Evolutionary conservation across 2,329 filamentous ascomycete genomes (phyloP), one percentile per base, ranked within the genome.

Genomic region (Diplodia seriata): DNA sequence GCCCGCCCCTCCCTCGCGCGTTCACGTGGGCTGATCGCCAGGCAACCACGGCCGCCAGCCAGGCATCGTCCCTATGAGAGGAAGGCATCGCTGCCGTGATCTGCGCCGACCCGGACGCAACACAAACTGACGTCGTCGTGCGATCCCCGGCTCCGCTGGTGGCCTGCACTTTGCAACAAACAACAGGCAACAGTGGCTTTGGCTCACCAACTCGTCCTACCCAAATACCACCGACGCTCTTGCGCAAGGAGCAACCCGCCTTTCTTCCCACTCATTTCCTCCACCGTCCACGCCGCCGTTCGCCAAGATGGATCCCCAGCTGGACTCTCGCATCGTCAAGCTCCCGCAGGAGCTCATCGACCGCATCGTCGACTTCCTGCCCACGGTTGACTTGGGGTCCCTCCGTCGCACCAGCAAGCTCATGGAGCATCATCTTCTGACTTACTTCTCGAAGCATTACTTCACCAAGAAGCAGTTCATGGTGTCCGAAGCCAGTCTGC

Each of bases 381-480:
- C 80, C 0, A 90, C 89, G 0, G 66, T 76, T 0, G 87, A 90
- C 8, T 82, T 90, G 20, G 81, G 84, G 68, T 74, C 77, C 14
- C 74, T 90, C 8, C 87, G 89, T 7, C 77, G 83, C 18, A 82
- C 82, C 2, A 89, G 87, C 78, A 86, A 83, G 67, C 75, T 80
- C 20, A 73, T 88, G 14, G 87, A 90, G 73, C 76, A 77, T 23
- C 78, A 80, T 1, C 78, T 90, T 14, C 86, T 86, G 75, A 79
- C 82, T 59, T 80, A 80, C 40, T 91, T 90, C 71, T 81, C 84
- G 33, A 79, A 79, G 29, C 87, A 90, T 70, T 91, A 89, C 80
- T 91, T 91, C 77, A 81, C 79, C 62, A 87, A 87, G 75, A 86
- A 85, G 72, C 88, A 90, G 73, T 91, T 90, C 76, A 88, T 89